These are phyloP conservation scores for Chrysosporium queenslandicum DNA, from an alignment of 2,329 filamentous ascomycete genomes.

Conservation along the genomic window DNA sequence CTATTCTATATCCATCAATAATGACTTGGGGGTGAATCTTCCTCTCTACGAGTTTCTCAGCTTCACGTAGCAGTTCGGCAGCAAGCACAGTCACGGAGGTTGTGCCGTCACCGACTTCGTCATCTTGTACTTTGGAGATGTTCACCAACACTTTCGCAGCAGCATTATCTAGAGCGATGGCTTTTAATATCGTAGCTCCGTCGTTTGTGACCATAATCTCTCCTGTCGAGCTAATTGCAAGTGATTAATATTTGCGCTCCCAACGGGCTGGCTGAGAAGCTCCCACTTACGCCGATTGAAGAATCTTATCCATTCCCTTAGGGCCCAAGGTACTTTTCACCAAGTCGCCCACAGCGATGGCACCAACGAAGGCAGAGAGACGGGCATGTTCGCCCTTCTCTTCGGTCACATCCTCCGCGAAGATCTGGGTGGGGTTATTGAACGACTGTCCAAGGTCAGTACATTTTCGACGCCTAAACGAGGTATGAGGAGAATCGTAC, in stretches of 20 bases:
- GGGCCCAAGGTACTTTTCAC: constrained; percentile 96
- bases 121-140: constrained; percentile 98
- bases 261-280: not conserved
- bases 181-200: constrained; percentile 94
- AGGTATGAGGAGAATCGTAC: constrained; percentile 5
- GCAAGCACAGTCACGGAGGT: constrained; percentile 95
- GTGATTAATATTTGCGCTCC: not conserved
- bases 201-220: constrained; percentile 99
- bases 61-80: constrained; percentile 88
- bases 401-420: constrained; percentile 90
- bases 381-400: constrained; percentile 99
- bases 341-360: constrained; percentile 92
- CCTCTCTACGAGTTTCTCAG: constrained; percentile 92
- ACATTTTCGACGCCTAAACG: not conserved
- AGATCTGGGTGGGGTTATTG: constrained; percentile 87
- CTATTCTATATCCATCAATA: constrained; percentile 98
- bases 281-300: constrained; percentile 68
- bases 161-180: constrained; percentile 95
- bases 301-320: constrained; percentile 98
- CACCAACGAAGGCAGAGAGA: constrained; percentile 94
- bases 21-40: constrained; percentile 99
- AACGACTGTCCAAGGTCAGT: constrained; percentile 22
- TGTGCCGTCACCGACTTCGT: constrained; percentile 95
- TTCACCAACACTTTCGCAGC: constrained; percentile 97
- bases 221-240: constrained; percentile 62